A percentile compares a stretch with the other conserved stretches of the same genome.
These are phyloP conservation scores for Knoxdaviesia proteae DNA, from an alignment of 2,329 filamentous ascomycete species.

Conservation along the genomic window DNA sequence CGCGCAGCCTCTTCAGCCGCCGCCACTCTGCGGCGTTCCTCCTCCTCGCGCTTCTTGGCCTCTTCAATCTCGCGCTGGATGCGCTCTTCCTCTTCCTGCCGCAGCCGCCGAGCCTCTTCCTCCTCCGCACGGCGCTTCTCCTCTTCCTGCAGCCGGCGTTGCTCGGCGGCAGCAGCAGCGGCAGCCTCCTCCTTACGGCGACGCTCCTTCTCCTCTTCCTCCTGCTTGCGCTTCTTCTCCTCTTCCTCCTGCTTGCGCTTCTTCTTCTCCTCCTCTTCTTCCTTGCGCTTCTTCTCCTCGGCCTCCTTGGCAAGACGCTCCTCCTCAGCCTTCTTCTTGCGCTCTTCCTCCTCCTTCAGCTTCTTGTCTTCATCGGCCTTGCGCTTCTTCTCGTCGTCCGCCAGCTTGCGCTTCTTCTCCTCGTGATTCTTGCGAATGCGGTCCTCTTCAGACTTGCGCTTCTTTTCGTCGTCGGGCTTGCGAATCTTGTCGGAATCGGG, in stretches of 20 bases:
- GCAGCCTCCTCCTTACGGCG: conserved; percentile 3
- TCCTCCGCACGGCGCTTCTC: conserved; percentile 9
- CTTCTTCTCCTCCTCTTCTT: conserved; percentile 10
- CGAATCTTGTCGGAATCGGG: conserved; percentile 13
- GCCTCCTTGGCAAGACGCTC: conserved; percentile 6
- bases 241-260: conserved; percentile 8
- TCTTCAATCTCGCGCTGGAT: conserved; percentile 3
- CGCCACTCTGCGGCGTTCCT: conserved; percentile 11
- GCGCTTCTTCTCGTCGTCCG: conserved; percentile 15
- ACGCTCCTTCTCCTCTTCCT: conserved; percentile 6
- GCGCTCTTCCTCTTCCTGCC: conserved; percentile 10
- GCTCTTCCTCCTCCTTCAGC: conserved; percentile 11
- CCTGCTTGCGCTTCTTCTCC: conserved; percentile 6
- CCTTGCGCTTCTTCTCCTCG: conserved; percentile 10
- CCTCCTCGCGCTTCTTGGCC: conserved; percentile 13
- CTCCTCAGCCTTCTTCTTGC: conserved; percentile 11
- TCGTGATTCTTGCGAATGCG: conserved; percentile 9
- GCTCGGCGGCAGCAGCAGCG: neutral
- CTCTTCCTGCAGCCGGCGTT: conserved; percentile 5
- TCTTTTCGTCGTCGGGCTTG: conserved; percentile 11
- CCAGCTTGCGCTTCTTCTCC: conserved; percentile 13
- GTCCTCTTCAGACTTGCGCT: conserved; percentile 9
- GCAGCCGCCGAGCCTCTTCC: conserved; percentile 13
- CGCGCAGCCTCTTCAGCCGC: conserved; percentile 5
- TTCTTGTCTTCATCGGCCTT: conserved; percentile 17